phyloP scores from a whole-genome alignment of 768 basidiomycete species.

The Strobilomyces echinocephalus region DNA sequence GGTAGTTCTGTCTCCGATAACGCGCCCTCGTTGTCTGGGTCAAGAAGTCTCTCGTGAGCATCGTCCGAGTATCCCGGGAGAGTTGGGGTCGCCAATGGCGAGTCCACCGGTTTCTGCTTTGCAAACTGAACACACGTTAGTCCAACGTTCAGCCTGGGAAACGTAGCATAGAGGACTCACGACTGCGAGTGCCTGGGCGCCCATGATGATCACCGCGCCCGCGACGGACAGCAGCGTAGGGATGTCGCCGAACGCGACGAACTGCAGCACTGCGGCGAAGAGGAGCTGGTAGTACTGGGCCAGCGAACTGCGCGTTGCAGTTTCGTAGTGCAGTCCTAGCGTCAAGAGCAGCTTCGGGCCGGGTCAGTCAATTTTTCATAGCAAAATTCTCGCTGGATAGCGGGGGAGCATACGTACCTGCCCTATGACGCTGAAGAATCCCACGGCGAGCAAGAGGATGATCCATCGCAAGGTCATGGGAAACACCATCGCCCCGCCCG shows the following conservation, averaged over 20 bases:
- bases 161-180: neutral
- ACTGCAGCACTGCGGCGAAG: constrained; percentile 64
- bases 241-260: constrained; percentile 54
- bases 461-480: constrained; percentile 19
- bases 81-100: neutral
- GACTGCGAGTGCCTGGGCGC: constrained; percentile 7
- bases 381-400: neutral
- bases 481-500: constrained; percentile 9
- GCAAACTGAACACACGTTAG: neutral
- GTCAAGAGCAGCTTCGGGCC: constrained; percentile 47
- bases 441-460: constrained; percentile 11
- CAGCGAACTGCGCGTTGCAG: constrained; percentile 58
- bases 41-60: neutral
- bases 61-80: neutral
- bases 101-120: neutral
- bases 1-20: neutral
- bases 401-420: constrained; percentile 10
- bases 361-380: neutral
- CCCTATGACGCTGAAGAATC: constrained; percentile 11
- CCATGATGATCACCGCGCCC: constrained; percentile 62
- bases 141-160: neutral
- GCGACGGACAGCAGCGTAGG: constrained; percentile 57
- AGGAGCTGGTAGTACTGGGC: constrained; percentile 61
- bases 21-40: neutral
- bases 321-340: constrained; percentile 60